A percentile compares a stretch with the other conserved stretches of the same genome.
Conservation (phyloP, 768 basidiomycete genomes). For the Trametes sanguinea region DNA sequence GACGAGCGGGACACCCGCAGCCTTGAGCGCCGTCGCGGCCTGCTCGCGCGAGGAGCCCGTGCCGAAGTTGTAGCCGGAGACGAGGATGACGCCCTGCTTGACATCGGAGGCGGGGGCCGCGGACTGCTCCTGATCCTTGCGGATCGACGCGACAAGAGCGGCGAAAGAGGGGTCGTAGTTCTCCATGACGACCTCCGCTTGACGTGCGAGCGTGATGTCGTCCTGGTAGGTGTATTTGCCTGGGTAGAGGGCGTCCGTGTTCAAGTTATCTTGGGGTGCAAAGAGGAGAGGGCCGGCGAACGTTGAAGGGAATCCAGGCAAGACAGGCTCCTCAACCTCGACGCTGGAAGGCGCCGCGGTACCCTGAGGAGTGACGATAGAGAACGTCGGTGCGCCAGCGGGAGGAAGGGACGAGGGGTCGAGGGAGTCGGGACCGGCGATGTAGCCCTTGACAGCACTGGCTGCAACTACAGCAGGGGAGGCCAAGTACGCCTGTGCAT, state of each 20-base stretch:
- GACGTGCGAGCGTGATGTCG: constrained; percentile 92
- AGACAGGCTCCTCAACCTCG: constrained; percentile 56
- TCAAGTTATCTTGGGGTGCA: constrained; percentile 94
- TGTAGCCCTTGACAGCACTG: constrained; percentile 89
- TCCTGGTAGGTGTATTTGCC: constrained; percentile 99
- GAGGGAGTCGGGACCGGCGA: constrained; percentile 76
- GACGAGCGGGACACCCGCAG: constrained; percentile 90
- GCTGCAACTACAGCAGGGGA: constrained; percentile 98
- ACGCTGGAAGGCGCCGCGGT: constrained; percentile 32
- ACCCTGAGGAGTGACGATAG: constrained; percentile 40
- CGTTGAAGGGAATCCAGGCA: constrained; percentile 77
- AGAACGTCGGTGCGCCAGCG: constrained; percentile 56
- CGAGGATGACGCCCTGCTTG: constrained; percentile 73
- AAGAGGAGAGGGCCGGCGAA: constrained; percentile 91
- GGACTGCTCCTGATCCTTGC: constrained; percentile 28
- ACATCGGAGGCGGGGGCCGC: constrained; percentile 22
- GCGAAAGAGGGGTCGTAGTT: constrained; percentile 96
- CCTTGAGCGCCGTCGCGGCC: constrained; percentile 94
- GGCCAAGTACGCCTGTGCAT: constrained; percentile 93
- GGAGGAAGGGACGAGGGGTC: constrained; percentile 55
- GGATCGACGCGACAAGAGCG: constrained; percentile 57
- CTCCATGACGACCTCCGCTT: constrained; percentile 98
- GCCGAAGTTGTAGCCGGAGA: constrained; percentile 97
- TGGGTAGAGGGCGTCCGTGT: constrained; percentile 98
- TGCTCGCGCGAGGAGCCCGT: constrained; percentile 98